phyloP scores from a whole-genome alignment of 495 filamentous ascomycete genomes.

The Penicillium crystallinum region DNA sequence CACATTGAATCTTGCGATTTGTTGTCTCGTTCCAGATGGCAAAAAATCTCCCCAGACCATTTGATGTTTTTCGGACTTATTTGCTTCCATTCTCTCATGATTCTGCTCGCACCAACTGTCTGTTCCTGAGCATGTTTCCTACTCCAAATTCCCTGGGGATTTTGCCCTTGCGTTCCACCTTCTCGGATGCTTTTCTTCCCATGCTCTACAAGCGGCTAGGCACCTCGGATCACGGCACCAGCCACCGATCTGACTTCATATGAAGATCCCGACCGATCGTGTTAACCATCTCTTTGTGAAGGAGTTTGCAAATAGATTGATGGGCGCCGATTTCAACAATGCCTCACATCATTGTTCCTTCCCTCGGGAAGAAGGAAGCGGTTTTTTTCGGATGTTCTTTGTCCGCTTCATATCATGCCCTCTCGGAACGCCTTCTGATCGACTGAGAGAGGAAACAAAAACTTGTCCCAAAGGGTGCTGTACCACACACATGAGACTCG shows the following conservation, averaged over 20 bases:
- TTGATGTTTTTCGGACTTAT: conserved; percentile 20
- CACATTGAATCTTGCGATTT: conserved; percentile 26
- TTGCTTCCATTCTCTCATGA: conserved; percentile 19
- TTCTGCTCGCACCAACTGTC: conserved; percentile 17
- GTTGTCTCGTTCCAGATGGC: conserved; percentile 39
- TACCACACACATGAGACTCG: conserved; percentile 61
- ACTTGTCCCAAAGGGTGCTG: conserved; percentile 76
- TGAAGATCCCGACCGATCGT: conserved; percentile 58
- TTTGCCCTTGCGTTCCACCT: conserved; percentile 40
- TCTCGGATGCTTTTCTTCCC: conserved; percentile 15
- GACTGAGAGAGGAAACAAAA: conserved; percentile 76
- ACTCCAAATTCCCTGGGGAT: conserved; percentile 36
- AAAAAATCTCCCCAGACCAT: conserved; percentile 21
- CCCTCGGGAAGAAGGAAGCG: conserved; percentile 50
- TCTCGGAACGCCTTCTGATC: conserved; percentile 32
- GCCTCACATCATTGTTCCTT: conserved; percentile 25
- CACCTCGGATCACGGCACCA: conserved; percentile 49
- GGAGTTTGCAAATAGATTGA: conserved; percentile 52
- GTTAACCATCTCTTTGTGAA: conserved; percentile 66
- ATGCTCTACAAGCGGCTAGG: conserved; percentile 31
- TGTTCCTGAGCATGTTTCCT: conserved; percentile 42
- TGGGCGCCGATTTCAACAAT: conserved; percentile 57
- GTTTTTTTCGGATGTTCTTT: conserved; percentile 83
- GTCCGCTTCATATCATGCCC: conserved; percentile 60
- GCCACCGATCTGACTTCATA: conserved; percentile 45